These are phyloP conservation scores for Sugiyamaella paludigena DNA, from an alignment of 1,139 yeast species.

Conservation along the genomic window DNA sequence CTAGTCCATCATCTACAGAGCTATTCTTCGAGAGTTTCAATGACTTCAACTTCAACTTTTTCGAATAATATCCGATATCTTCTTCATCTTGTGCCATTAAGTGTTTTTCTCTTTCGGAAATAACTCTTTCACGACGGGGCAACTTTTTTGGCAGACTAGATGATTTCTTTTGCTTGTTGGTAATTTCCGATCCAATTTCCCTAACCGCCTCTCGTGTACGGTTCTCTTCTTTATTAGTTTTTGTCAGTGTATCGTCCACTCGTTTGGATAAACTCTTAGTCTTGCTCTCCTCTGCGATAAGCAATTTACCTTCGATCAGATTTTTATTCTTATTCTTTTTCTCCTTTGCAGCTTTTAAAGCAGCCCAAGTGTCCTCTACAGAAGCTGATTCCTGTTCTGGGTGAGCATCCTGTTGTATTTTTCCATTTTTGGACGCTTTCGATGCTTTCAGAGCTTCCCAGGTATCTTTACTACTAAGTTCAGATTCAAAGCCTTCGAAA, in stretches of 20 bases:
- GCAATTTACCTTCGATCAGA: too few relatives aligned
- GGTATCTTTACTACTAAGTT: slow-evolving; percentile 36
- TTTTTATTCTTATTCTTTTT: slow-evolving; percentile 11
- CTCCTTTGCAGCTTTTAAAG: slow-evolving; percentile 18
- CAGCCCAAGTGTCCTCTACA: slow-evolving; percentile 21
- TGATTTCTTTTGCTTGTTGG: slow-evolving; percentile 11
- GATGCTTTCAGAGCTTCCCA: slow-evolving; percentile 42
- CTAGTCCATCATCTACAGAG: slow-evolving; percentile 56
- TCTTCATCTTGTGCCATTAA: slow-evolving; percentile 62
- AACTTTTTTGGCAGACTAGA: slow-evolving; percentile 15
- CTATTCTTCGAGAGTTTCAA: slow-evolving; percentile 47
- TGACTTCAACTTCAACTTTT: slow-evolving; percentile 68
- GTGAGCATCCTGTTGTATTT: background rate
- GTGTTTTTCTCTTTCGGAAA: slow-evolving; percentile 34
- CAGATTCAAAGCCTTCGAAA: slow-evolving; percentile 22
- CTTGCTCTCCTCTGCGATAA: too few relatives aligned
- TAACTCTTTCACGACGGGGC: slow-evolving; percentile 14
- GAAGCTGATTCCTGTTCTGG: slow-evolving; percentile 23
- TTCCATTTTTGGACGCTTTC: slow-evolving; percentile 15
- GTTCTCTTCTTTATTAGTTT: slow-evolving; percentile 15
- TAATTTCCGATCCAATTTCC: background rate
- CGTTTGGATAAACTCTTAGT: too few relatives aligned
- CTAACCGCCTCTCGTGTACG: slow-evolving; percentile 14
- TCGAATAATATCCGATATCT: slow-evolving; percentile 80
- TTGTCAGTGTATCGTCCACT: too few relatives aligned